phyloP scores from a whole-genome alignment of 257 asterid genomes.

The Solanum pinnatisectum region DNA sequence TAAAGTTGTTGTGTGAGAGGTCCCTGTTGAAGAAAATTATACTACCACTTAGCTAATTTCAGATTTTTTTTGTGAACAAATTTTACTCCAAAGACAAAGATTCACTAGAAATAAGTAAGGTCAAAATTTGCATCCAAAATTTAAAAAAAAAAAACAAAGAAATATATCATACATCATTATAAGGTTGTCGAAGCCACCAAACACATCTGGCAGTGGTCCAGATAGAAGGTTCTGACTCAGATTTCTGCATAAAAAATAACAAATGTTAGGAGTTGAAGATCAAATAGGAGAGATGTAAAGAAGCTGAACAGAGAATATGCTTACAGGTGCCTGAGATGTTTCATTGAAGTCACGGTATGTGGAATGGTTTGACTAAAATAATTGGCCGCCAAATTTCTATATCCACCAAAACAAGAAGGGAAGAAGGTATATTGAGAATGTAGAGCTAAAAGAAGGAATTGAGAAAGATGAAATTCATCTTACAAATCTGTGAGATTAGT shows the following conservation, averaged over 20 bases:
- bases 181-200: conserved; percentile 53
- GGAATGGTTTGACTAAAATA: conserved; percentile 56
- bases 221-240: conserved; percentile 64
- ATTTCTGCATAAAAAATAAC: conserved; percentile 40
- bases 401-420: neutral
- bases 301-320: conserved; percentile 11
- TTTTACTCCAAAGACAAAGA: neutral
- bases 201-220: conserved; percentile 68
- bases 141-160: neutral
- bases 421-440: neutral
- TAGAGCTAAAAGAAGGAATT: neutral
- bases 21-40: conserved; percentile 46
- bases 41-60: neutral
- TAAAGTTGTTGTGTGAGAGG: conserved; percentile 69
- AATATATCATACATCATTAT: conserved; percentile 43
- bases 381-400: conserved; percentile 78
- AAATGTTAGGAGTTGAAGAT: neutral
- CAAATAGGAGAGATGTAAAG: neutral
- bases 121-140: neutral
- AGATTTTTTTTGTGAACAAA: neutral
- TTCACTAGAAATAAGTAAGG: neutral
- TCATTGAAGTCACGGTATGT: conserved; percentile 46
- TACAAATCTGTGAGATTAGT: conserved; percentile 63
- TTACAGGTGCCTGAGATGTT: conserved; percentile 69
- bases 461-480: conserved; percentile 15